Percentiles rank a stretch among this genome's conserved stretches.
phyloP scores from a whole-genome alignment of 768 basidiomycete species.

The Collybia mongolica region DNA sequence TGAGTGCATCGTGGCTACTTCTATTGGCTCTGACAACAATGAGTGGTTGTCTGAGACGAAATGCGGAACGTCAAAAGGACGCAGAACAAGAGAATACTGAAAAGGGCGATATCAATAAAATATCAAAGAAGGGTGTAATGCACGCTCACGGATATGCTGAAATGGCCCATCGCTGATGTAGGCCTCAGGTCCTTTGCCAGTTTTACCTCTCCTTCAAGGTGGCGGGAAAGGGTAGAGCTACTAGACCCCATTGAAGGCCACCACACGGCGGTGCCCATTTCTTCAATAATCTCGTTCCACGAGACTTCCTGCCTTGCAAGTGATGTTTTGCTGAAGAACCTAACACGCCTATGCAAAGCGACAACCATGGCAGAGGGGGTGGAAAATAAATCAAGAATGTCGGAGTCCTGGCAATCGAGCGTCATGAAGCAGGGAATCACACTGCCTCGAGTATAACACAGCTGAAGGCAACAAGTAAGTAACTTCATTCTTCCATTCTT shows the following conservation, averaged over 20 bases:
- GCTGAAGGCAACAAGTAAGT: slow-evolving; percentile 19
- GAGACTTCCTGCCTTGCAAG: slow-evolving; percentile 35
- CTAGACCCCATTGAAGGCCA: slow-evolving; percentile 39
- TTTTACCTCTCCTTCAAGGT: slow-evolving; percentile 52
- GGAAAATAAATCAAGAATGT: slow-evolving; percentile 40
- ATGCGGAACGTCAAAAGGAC: slow-evolving; percentile 39
- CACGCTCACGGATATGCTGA: slow-evolving; percentile 46
- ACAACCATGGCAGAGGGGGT: slow-evolving; percentile 37
- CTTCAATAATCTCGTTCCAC: slow-evolving; percentile 45
- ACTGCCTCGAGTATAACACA: slow-evolving; percentile 49
- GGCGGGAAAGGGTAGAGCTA: slow-evolving; percentile 30
- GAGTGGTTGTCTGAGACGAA: slow-evolving; percentile 35
- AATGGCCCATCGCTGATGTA: slow-evolving; percentile 47
- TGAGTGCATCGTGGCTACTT: slow-evolving; percentile 50
- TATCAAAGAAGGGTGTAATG: not conserved
- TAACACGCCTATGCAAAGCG: slow-evolving; percentile 38
- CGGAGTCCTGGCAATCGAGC: slow-evolving; percentile 36
- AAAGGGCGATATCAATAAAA: slow-evolving; percentile 6
- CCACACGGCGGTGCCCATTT: slow-evolving; percentile 44
- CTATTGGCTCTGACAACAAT: slow-evolving; percentile 48
- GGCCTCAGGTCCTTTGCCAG: slow-evolving; percentile 51
- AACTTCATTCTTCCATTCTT: not conserved
- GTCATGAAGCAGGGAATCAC: slow-evolving; percentile 45
- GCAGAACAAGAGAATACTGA: slow-evolving; percentile 47
- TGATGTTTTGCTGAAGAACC: slow-evolving; percentile 38